Evolutionary conservation across 345 rosid species (phyloP).

Genomic region (Rhodomyrtus tomentosa): DNA sequence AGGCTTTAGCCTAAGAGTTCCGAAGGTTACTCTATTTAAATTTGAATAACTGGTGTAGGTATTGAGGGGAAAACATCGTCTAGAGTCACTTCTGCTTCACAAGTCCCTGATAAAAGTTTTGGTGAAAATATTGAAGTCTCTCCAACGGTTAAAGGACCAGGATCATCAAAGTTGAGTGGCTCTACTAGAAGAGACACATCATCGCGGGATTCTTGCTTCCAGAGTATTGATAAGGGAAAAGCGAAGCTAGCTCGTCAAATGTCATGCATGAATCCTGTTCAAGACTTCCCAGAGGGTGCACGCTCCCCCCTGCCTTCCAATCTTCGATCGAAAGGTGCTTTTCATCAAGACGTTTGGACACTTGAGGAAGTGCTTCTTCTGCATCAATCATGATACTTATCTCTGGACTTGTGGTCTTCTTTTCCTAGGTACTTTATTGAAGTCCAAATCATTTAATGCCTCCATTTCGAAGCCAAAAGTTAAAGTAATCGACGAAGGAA

Average conservation of each 20-base stretch:
- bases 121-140: slow-evolving; percentile 44
- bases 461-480: slow-evolving; percentile 48
- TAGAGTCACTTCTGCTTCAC: slow-evolving; percentile 13
- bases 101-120: slow-evolving; percentile 42
- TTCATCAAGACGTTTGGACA: background rate
- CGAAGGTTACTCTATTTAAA: slow-evolving; percentile 3
- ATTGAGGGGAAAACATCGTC: slow-evolving; percentile 33
- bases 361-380: background rate
- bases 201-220: slow-evolving; percentile 48
- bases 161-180: slow-evolving; percentile 53
- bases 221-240: slow-evolving; percentile 51
- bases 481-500: slow-evolving; percentile 51
- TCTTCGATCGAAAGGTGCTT: slow-evolving; percentile 46
- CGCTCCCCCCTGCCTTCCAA: slow-evolving; percentile 32
- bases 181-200: slow-evolving; percentile 30
- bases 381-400: background rate
- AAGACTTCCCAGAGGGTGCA: slow-evolving; percentile 27
- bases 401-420: background rate
- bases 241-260: slow-evolving; percentile 32
- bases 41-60: slow-evolving; percentile 36
- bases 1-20: background rate
- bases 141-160: slow-evolving; percentile 37
- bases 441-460: slow-evolving; percentile 67
- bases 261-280: slow-evolving; percentile 24
- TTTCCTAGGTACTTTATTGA: slow-evolving; percentile 49